Conservation (phyloP, 1,139 yeast genomes). For the Taphrina populina region DNA sequence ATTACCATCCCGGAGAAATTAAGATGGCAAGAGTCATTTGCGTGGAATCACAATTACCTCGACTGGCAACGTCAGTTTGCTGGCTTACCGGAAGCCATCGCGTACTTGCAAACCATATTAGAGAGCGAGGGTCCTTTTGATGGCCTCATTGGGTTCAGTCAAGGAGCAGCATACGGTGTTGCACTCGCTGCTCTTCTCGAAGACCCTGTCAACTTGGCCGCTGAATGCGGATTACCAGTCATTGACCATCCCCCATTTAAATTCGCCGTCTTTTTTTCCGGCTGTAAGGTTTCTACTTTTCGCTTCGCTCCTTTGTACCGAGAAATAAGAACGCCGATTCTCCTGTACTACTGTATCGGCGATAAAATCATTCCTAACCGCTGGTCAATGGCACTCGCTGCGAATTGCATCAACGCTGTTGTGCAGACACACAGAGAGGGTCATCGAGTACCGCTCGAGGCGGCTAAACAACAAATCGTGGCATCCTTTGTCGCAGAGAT, state of each 20-base stretch:
- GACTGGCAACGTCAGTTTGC: conserved; percentile 33
- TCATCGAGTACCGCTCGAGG: conserved; percentile 20
- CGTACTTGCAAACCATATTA: conserved; percentile 42
- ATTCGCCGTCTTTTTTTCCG: conserved; percentile 74
- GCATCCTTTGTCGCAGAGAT: conserved; percentile 5
- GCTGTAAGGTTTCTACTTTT: conserved; percentile 63
- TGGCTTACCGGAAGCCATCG: conserved; percentile 13
- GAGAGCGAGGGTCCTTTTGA: conserved; percentile 77
- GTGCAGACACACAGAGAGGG: conserved; percentile 27
- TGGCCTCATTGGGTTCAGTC: conserved; percentile 87
- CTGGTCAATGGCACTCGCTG: conserved; percentile 26
- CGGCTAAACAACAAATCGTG: neutral
- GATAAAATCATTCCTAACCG: conserved; percentile 31
- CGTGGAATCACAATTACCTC: conserved; percentile 33
- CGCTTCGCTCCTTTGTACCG: conserved; percentile 54
- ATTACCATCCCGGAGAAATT: conserved; percentile 21
- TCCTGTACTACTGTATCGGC: conserved; percentile 47
- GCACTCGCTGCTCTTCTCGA: conserved; percentile 32
- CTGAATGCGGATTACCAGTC: conserved; percentile 20
- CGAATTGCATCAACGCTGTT: conserved; percentile 8
- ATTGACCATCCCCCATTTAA: conserved; percentile 53
- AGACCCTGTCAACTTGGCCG: conserved; percentile 1
- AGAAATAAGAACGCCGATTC: conserved; percentile 54
- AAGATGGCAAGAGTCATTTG: conserved; percentile 8
- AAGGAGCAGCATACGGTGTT: conserved; percentile 83